phyloP scores from a whole-genome alignment of 2,329 filamentous ascomycete genomes.

The Xylariaceae sp. region DNA sequence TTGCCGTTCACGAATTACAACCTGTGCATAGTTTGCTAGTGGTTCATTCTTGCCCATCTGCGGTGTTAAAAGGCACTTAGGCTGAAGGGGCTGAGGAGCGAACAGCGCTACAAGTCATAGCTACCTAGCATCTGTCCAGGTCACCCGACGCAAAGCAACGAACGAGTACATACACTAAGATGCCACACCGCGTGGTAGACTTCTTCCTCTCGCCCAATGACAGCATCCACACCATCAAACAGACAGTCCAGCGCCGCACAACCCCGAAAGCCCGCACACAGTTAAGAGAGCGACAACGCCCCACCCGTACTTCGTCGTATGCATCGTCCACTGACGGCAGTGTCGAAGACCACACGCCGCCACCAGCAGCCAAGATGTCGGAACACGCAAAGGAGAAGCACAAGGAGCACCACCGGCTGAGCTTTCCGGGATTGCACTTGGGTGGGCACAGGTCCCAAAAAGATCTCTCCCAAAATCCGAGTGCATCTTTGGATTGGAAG shows the following conservation, averaged over 20 bases:
- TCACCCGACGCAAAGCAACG: not conserved
- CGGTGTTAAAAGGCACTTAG: not conserved
- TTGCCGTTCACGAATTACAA: not conserved
- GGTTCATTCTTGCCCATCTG: not conserved
- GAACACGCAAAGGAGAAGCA: constrained; percentile 48
- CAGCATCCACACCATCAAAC: constrained; percentile 57
- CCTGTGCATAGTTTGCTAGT: not conserved
- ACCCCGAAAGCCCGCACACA: constrained; percentile 37
- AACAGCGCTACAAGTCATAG: constrained; percentile 4
- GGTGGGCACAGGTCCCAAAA: constrained; percentile 47
- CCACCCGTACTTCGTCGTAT: constrained; percentile 45
- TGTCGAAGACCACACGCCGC: constrained; percentile 37
- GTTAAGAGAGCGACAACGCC: constrained; percentile 37
- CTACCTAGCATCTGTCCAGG: not conserved
- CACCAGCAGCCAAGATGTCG: constrained; percentile 43
- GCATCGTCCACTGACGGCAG: constrained; percentile 46
- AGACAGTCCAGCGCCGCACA: constrained; percentile 41
- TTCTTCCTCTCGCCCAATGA: constrained; percentile 64
- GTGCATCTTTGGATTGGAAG: constrained; percentile 57
- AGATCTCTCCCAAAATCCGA: constrained; percentile 47
- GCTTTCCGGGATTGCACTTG: constrained; percentile 50
- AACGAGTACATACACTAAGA: constrained; percentile 38
- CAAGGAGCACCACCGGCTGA: constrained; percentile 47
- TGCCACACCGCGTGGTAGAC: constrained; percentile 64
- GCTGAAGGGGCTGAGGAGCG: not conserved